phyloP scores from a whole-genome alignment of 257 asterid genomes.

The Solanum pimpinellifolium region DNA sequence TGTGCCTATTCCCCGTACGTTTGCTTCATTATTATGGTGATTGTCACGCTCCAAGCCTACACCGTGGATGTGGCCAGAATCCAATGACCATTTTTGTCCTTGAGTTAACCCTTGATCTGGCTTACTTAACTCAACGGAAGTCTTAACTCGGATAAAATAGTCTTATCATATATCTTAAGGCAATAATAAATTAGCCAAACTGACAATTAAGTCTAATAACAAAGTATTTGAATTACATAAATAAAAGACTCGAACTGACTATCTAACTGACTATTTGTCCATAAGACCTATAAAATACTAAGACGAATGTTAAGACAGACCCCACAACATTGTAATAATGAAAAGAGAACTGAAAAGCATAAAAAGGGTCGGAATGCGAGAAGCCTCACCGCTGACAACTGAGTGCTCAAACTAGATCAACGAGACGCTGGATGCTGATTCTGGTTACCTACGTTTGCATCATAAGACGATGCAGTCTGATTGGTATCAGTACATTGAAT shows the following conservation, averaged over 20 bases:
- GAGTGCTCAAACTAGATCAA: not conserved
- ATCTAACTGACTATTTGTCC: no score
- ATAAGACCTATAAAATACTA: no score
- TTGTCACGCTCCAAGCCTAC: not conserved
- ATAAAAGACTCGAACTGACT: no score
- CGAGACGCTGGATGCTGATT: accelerated
- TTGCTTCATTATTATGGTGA: no score
- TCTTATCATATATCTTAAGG: no score
- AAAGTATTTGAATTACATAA: no score
- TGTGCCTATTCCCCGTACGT: no score
- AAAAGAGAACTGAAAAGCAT: no score
- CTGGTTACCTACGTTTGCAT: not conserved
- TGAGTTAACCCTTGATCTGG: accelerated
- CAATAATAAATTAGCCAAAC: no score
- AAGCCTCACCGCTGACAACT: not conserved
- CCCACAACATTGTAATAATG: not conserved
- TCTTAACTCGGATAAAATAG: no score
- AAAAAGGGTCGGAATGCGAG: not conserved
- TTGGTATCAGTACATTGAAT: not conserved
- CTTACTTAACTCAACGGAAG: not conserved
- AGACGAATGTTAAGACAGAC: not conserved
- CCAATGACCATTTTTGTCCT: not conserved
- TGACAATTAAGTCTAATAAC: no score
- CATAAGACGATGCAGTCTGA: not conserved
- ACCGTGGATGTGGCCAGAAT: accelerated